Evolutionary conservation across 768 basidiomycete genomes (phyloP).

Genomic region (Suillus ampliporus): DNA sequence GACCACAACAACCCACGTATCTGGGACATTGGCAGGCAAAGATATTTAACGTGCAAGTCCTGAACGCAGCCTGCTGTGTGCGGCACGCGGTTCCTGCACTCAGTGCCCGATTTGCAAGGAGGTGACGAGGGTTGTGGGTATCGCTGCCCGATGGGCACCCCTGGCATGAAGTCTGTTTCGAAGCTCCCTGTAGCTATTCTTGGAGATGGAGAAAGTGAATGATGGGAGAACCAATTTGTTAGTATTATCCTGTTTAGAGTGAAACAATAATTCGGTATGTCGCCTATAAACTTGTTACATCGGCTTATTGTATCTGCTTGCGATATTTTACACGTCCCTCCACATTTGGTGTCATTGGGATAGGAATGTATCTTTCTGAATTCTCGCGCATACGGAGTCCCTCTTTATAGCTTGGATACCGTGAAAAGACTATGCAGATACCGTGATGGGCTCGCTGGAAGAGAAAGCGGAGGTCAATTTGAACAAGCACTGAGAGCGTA

Average conservation of each 20-base stretch:
- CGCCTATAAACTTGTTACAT: no score
- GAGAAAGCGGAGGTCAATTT: no score
- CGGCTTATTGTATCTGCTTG: no score
- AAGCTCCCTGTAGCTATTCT: constrained; percentile 1
- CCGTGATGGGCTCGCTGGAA: no score
- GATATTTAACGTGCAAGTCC: constrained; percentile 2
- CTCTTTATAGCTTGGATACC: no score
- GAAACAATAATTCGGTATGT: background rate
- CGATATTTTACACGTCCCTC: no score
- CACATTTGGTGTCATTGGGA: no score
- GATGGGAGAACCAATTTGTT: constrained; percentile 1
- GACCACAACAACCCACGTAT: background rate
- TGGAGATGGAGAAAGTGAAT: background rate
- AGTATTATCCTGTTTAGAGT: background rate
- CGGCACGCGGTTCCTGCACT: background rate
- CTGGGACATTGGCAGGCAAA: background rate
- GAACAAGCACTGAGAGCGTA: no score
- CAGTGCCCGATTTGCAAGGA: background rate
- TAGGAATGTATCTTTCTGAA: no score
- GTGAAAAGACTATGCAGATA: no score
- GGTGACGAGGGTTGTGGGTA: background rate
- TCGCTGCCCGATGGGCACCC: constrained; percentile 3
- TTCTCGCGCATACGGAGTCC: no score
- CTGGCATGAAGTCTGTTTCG: background rate
- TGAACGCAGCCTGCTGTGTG: background rate